Conservation (phyloP, 768 basidiomycete genomes). For the Tylopilus sp. region DNA sequence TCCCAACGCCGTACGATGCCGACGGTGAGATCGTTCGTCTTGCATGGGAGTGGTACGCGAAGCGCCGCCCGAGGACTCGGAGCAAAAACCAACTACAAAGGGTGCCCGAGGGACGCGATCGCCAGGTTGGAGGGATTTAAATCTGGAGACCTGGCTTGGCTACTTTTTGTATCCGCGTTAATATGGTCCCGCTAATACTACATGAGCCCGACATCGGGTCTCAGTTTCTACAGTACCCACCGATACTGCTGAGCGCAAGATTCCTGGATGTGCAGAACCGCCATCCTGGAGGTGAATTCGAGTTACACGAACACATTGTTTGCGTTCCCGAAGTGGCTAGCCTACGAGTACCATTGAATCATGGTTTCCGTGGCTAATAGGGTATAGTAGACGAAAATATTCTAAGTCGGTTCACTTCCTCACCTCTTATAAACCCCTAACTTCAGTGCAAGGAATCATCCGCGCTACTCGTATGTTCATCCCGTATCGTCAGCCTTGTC, state of each 20-base stretch:
- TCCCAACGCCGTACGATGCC: slow-evolving; percentile 93
- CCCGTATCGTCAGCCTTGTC: no score
- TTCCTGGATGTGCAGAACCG: neutral
- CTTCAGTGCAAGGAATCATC: no score
- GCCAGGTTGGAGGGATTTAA: slow-evolving; percentile 24
- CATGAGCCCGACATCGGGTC: neutral
- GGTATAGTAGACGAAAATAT: no score
- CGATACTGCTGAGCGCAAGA: neutral
- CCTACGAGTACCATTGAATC: no score
- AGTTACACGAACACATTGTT: no score
- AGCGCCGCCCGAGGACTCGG: slow-evolving; percentile 63
- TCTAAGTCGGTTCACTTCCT: no score
- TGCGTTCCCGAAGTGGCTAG: no score
- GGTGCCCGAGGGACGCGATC: slow-evolving; percentile 63
- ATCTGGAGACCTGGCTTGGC: neutral
- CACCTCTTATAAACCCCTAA: no score
- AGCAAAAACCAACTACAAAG: slow-evolving; percentile 59
- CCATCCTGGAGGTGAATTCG: no score
- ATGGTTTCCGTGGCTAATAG: no score
- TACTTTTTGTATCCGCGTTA: neutral
- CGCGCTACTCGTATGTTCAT: no score
- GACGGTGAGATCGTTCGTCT: slow-evolving; percentile 90
- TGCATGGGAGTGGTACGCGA: slow-evolving; percentile 95
- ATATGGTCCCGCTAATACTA: slow-evolving; percentile 4
- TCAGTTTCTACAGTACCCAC: neutral